A percentile compares a stretch with the other conserved stretches of the same genome.
Conservation (phyloP, 2,329 filamentous ascomycete genomes). For the Penicillium fuscoglaucum region DNA sequence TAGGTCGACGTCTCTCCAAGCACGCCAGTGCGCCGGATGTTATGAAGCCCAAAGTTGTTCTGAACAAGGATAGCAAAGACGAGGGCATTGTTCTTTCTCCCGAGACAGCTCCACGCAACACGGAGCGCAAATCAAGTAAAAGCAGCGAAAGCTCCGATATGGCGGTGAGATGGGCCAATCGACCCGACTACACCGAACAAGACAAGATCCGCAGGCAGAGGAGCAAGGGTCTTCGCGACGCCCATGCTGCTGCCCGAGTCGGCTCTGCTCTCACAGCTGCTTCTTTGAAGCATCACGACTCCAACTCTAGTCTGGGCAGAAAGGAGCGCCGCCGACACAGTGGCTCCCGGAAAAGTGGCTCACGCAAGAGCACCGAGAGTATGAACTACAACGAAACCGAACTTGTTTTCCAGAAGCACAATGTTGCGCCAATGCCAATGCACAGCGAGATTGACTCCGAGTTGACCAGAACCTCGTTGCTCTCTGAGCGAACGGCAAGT, state of each 20-base stretch:
- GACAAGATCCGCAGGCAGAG: constrained; percentile 55
- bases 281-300: constrained; percentile 64
- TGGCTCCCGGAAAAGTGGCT: constrained; percentile 42
- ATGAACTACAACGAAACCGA: constrained; percentile 54
- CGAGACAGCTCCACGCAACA: constrained; percentile 51
- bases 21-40: constrained; percentile 63
- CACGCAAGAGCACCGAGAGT: constrained; percentile 42
- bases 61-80: constrained; percentile 60
- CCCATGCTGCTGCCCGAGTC: constrained; percentile 56
- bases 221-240: constrained; percentile 57
- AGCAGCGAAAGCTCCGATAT: constrained; percentile 51
- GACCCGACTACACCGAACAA: constrained; percentile 52
- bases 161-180: constrained; percentile 46
- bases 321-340: constrained; percentile 29
- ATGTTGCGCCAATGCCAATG: constrained; percentile 80
- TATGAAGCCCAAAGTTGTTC: constrained; percentile 60
- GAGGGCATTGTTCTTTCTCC: constrained; percentile 59
- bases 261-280: constrained; percentile 62
- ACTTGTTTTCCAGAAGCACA: constrained; percentile 53
- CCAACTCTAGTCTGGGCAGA: constrained; percentile 57
- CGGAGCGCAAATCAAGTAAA: constrained; percentile 56
- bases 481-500: constrained; percentile 76
- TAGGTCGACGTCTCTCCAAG: constrained; percentile 58
- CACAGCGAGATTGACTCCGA: constrained; percentile 86
- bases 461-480: constrained; percentile 80